Evolutionary conservation across 2,329 filamentous ascomycete genomes (phyloP), one percentile per base, ranked within the genome.

Genomic region (Pseudogymnoascus sp.): DNA sequence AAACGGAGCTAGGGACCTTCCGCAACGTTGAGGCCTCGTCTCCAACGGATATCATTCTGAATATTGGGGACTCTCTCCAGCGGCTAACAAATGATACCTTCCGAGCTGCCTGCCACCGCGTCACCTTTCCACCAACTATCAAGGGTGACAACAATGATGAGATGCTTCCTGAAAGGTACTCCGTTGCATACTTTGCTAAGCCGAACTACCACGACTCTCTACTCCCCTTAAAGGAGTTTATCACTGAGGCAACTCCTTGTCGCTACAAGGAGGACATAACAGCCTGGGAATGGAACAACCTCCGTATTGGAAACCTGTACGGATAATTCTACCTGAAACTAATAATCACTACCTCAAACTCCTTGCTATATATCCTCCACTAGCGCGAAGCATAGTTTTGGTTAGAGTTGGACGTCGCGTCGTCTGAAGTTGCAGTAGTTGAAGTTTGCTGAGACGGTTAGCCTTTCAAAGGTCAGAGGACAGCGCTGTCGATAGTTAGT

Each of bases 111-210:
- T 37, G 33, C 11, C 33, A 37, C 33, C 23, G 19, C 44, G 23
- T 50, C 19, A 21, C 19, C 23, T 50, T 29, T 50, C 44, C 10
- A 21, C 19, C 33, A 37, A 37, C 33, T 11, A 37, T 37, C 33
- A 37, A 37, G 33, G 33, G 33, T 37, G 78, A 77, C 2, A 77
- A 76, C 7, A 81, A 80, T 15, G 76, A 79, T 40, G 65, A 69
- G 4, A 69, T 71, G 17, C 88, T 96, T 74, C 91, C 91, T 1
- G 81, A 91, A 0, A 81, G 89, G 40, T 97, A 97, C 72, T 93
- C 89, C 70, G 88, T 97, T 72, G 93, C 92, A 69, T 97, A 89
- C 73, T 89, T 90, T 71, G 89, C 87, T 75, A 88, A 89, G 68
- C 87, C 87, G 1, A 87, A 89, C 67, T 85, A 83, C 67, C 79